Evolutionary conservation across 768 basidiomycete genomes (phyloP), one percentile per base, ranked within the genome.

Genomic region (Solioccasus polychromus): DNA sequence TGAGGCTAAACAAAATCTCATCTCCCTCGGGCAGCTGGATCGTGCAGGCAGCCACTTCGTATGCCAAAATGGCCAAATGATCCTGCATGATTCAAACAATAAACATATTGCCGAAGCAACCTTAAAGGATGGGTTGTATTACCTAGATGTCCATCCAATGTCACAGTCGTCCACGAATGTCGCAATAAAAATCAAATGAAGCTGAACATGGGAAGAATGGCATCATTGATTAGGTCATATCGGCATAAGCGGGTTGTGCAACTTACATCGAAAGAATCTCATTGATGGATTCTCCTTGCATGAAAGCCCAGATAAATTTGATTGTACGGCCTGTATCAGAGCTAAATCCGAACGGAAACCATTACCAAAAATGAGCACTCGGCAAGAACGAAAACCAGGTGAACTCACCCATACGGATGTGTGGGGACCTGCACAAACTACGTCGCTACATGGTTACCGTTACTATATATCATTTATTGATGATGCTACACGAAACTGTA

Each of bases 401-500:
- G 32, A 34, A 10, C 32, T 34, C 12, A 34, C 32, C 4, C 32
- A 34, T 18, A 34, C 17, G 17, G 32, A 34, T 10, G 3, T 34
- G 15, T 34, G 32, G 32, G 32, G 17, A 34, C 32, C 32, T 18
- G 32, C 32, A 8, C 32, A 4, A 5, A 18, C 17, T 2, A 15
- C 32, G 15, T 34, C 32, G 4, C 17, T 17, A 9, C 55, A 58
- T 7, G 60, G 59, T 0, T 45, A 47, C 0, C 11, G 17, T 0
- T 64, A 68, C 29, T 53, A 66, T 39, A 58, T 70, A 45, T 20
- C 57, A 0, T 44, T 61, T 1, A 53, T 52, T 0, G 60, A 34
- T 10, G 32, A 34, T 34, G 8, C 17, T 8, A 34, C n/a, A 8
- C 32, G 12, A 34, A 15, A 34, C n/a, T 15, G 32, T 17, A 34